Percentiles rank a stretch among this genome's conserved stretches.
phyloP scores from a whole-genome alignment of 176 grass and related monocot species.

The Neostapfia colusana region DNA sequence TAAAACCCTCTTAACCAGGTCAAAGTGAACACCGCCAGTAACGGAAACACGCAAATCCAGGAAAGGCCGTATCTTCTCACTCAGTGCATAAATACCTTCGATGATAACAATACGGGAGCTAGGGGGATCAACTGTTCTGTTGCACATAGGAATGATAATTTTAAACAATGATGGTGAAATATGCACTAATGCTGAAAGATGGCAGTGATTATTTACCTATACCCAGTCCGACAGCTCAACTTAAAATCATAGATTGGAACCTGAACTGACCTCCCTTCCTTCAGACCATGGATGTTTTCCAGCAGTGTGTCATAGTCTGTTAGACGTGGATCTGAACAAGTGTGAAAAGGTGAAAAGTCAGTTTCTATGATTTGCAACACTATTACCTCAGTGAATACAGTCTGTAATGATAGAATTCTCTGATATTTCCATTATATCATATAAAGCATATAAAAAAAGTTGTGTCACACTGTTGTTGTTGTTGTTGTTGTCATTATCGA shows the following conservation, averaged over 20 bases:
- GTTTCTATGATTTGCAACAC: conserved; percentile 9
- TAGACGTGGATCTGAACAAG: conserved; percentile 85
- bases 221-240: conserved; percentile 72
- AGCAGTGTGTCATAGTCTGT: conserved; percentile 91
- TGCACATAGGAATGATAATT: conserved; percentile 29
- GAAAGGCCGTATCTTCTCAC: conserved; percentile 75
- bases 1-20: conserved; percentile 95
- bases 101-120: conserved; percentile 83
- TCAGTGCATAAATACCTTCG: conserved; percentile 96
- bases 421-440: conserved; percentile 15
- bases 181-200: conserved; percentile 28
- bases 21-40: conserved; percentile 98
- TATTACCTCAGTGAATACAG: conserved; percentile 3
- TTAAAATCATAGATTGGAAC: conserved; percentile 99
- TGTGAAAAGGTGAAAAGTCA: conserved; percentile 22
- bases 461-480: no score
- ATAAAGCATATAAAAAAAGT: not conserved
- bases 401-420: not conserved
- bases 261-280: conserved; percentile 77
- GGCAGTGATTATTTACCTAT: conserved; percentile 53
- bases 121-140: conserved; percentile 88
- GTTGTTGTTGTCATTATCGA: conserved; percentile 8
- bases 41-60: conserved; percentile 94
- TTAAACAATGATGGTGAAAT: conserved; percentile 36
- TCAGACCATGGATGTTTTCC: conserved; percentile 90